Percentiles rank a stretch among this genome's conserved stretches.
Conservation (phyloP, 1,139 yeast species). For the Suhomyces kunorum region DNA sequence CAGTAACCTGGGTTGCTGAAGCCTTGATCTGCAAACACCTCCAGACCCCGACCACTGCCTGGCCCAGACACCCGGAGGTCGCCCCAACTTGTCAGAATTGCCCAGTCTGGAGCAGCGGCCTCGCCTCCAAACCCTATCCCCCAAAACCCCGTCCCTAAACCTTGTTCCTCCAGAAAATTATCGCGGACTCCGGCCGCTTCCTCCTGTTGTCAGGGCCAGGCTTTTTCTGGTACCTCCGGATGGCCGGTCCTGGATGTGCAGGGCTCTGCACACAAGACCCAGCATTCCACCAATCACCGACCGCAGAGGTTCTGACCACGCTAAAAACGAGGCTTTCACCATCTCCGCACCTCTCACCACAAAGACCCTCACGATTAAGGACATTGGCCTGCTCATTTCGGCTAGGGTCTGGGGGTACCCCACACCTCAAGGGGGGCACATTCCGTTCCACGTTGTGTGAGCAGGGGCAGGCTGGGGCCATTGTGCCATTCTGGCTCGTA, state of each 20-base stretch:
- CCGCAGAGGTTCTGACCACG: neutral
- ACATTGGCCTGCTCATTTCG: slow-evolving; percentile 2
- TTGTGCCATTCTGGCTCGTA: neutral
- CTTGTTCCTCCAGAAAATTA: slow-evolving; percentile 1
- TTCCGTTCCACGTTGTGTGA: slow-evolving; percentile 2
- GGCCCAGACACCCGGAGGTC: too few relatives aligned
- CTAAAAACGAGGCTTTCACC: slow-evolving; percentile 1
- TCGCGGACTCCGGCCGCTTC: neutral
- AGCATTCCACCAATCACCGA: neutral
- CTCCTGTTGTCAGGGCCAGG: neutral
- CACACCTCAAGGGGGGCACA: slow-evolving; percentile 5
- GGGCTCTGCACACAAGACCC: too few relatives aligned
- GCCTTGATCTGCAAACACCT: too few relatives aligned
- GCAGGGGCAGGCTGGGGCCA: too few relatives aligned
- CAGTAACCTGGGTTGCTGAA: neutral
- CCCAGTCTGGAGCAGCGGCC: neutral
- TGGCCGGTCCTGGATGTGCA: slow-evolving; percentile 1
- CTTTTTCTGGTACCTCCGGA: slow-evolving; percentile 1
- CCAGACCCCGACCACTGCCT: too few relatives aligned
- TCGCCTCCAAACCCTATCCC: neutral
- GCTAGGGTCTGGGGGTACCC: slow-evolving; percentile 1
- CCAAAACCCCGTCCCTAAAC: neutral
- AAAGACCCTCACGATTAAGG: slow-evolving; percentile 1
- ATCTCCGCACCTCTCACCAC: slow-evolving; percentile 1
- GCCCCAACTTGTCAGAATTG: neutral